These are phyloP conservation scores for Neofusicoccum ribis DNA, from an alignment of 2,329 filamentous ascomycete genomes.

Conservation along the genomic window DNA sequence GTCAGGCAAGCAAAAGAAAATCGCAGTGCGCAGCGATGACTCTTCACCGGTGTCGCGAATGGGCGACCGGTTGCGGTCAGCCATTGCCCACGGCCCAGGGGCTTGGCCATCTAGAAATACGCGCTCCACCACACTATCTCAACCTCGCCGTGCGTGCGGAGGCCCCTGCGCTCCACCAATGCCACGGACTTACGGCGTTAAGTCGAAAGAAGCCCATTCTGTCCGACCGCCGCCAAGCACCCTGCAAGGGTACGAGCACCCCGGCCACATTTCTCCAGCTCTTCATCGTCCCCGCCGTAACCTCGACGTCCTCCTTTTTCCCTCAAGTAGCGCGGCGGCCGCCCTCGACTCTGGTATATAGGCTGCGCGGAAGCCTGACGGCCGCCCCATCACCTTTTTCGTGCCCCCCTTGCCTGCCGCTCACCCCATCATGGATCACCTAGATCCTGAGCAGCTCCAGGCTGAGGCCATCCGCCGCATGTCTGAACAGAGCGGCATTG, in stretches of 20 bases:
- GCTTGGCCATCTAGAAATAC: not conserved
- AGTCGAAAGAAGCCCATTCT: not conserved
- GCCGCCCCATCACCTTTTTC: not conserved
- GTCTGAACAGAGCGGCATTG: not conserved
- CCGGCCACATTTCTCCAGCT: slow-evolving; percentile 8
- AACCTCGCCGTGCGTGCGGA: not conserved
- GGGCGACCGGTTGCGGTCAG: not conserved
- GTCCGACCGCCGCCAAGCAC: not conserved
- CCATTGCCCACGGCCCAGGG: not conserved
- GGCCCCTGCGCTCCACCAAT: slow-evolving; percentile 2
- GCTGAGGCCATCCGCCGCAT: slow-evolving; percentile 15
- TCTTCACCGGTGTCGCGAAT: not conserved
- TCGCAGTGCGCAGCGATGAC: not conserved
- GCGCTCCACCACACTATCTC: slow-evolving; percentile 6
- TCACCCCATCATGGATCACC: slow-evolving; percentile 8
- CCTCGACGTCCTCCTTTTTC: not conserved
- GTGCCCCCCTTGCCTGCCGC: not conserved
- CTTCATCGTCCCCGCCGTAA: slow-evolving; percentile 4
- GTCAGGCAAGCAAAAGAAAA: not conserved
- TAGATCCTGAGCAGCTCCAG: slow-evolving; percentile 9
- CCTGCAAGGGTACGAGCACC: slow-evolving; percentile 5
- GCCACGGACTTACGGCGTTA: slow-evolving; percentile 12
- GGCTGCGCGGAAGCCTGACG: not conserved
- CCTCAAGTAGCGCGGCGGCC: not conserved
- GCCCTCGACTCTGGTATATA: not conserved